Evolutionary conservation across 2,329 filamentous ascomycete genomes (phyloP), one percentile per base, ranked within the genome.

Genomic region (Ophiostoma perfectum): DNA sequence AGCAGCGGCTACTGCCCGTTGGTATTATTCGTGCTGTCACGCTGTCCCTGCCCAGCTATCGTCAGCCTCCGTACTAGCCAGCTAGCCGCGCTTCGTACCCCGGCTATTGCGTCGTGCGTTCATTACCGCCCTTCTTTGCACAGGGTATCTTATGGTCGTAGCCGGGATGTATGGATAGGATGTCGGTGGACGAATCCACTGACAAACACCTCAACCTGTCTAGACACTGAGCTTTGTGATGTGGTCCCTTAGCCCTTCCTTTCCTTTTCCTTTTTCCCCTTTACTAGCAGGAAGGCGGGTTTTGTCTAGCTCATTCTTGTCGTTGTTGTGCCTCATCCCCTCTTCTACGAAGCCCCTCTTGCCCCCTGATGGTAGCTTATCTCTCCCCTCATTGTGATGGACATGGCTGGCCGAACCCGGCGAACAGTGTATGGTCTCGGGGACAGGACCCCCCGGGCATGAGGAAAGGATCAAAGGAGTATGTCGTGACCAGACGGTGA

Each of bases 51-150:
- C 49, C 49, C n/a, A 27, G 49, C 49, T 36, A 36, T 55, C n/a
- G 49, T 36, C 49, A 18, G 27, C 2, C 27, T 27, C 1, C 27
- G 27, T 27, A 27, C 27, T 1, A 27, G 27, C 27, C 27, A 27
- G 49, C 18, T 55, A 55, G 18, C 49, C 49, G 49, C n/a, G 27
- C 18, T 18, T 55, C 49, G 49, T 55, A 55, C 49, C 49, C 49
- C n/a, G 49, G 49, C 18, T 27, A 27, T 55, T 27, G 14, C 42
- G 42, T 5, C 14, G 42, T 45, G 42, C 42, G 4, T n/a, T 8
- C 49, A 55, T 52, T 27, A 2, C 14, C 16, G 9, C 18, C n/a
- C 4, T 47, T 47, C 45, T 16, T 16, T 47, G 12, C n/a, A 14
- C 45, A 16, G 42, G 12, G 42, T 44, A 44, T 4, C 6, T 47